These are phyloP conservation scores for Circinella umbellata DNA, from an alignment of 371 early-diverging fungal species.

Conservation along the genomic window DNA sequence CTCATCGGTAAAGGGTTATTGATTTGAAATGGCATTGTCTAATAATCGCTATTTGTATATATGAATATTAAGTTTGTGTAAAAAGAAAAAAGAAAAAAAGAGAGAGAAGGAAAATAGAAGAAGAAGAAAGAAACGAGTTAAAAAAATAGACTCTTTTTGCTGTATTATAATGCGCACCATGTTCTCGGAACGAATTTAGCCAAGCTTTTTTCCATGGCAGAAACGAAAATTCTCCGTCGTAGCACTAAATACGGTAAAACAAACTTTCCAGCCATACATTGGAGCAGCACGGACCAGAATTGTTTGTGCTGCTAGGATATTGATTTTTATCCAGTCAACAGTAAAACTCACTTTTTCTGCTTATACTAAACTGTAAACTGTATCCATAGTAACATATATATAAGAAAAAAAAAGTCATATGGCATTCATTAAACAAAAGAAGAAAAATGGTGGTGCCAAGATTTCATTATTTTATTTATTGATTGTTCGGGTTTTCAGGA, in stretches of 20 bases:
- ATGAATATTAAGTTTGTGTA: not conserved
- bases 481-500: not conserved
- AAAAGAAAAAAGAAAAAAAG: not conserved
- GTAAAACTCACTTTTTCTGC: too few relatives aligned
- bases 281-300: not conserved
- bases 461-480: not conserved
- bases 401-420: too few relatives aligned
- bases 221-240: not conserved
- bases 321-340: too few relatives aligned
- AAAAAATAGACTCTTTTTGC: too few relatives aligned
- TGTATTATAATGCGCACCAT: not conserved
- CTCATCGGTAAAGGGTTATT: constrained; percentile 47
- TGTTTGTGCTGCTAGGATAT: too few relatives aligned
- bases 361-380: too few relatives aligned
- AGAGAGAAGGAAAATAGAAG: not conserved
- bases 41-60: not conserved
- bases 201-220: not conserved
- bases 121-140: too few relatives aligned
- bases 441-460: too few relatives aligned
- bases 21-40: constrained; percentile 23
- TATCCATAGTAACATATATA: too few relatives aligned
- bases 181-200: not conserved
- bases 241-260: too few relatives aligned
- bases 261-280: not conserved
- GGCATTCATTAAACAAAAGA: too few relatives aligned